Evolutionary conservation across 345 rosid species (phyloP), one percentile per base, ranked within the genome.

Genomic region (Populus ilicifolia): DNA sequence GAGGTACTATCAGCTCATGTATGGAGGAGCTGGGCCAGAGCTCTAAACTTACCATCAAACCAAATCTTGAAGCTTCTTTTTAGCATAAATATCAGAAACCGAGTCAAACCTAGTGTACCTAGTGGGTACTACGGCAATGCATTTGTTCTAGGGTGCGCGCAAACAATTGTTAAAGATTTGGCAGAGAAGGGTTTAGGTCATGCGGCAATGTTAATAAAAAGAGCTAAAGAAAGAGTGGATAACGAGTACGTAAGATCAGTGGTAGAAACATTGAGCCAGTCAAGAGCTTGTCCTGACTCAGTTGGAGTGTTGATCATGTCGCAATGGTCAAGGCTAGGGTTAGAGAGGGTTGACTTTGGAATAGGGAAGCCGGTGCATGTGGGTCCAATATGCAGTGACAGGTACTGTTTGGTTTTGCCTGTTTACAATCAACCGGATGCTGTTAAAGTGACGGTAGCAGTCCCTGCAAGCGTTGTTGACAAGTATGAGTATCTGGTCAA

Each of bases 251-350:
- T 90, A 25, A 87, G 81, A 63, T 86, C 91, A 68, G 91, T 90
- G 52, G 78, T 88, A 2, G 89, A 88, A 73, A 80, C 86, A 29
- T 94, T 92, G 86, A 91, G 93, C 71, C 83, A 44, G 50, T 54
- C 75, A 56, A 79, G 80, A 66, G 88, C 90, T 39, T 36, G 92
- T 82, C 90, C 93, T 0, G 97, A 89, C 91, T 85, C 91, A 17
- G 94, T 88, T 1, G 96, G 94, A 1, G 93, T 90, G 0, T 76
- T 94, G 85, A 87, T 94, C 62, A 6, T 91, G 80, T 90, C 97
- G 46, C 94, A 94, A 63, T 94, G 98, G 98, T 94, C 98, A 76
- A 89, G 89, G 48, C 89, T 94, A 67, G 98, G 97, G 48, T 79
- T 94, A 39, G 96, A 94, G 9, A 85, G 75, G 77, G 86, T 92